Evolutionary conservation across 352 stramenopile genomes (phyloP), one percentile per base, ranked within the genome.

Genomic region (Hyaloperonospora arabidopsidis): DNA sequence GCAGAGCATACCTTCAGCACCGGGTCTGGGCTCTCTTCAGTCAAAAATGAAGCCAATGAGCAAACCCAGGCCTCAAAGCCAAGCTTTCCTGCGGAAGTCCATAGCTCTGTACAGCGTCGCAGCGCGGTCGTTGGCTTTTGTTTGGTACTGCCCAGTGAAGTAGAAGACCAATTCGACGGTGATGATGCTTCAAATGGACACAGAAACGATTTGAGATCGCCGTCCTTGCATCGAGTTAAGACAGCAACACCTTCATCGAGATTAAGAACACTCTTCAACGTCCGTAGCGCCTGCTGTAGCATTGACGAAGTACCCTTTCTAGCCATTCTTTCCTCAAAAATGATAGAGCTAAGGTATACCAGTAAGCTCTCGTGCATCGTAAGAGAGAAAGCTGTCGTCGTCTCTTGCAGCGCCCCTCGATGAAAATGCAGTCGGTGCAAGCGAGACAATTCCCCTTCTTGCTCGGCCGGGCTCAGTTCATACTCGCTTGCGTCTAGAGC

Each of bases 51-150:
- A 0, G 72, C 74, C 32, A 90, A 52, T 0, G 54, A 51, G 17
- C 78, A 76, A 39, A 92, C 58, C 84, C 84, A 94, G 32, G 59
- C 15, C 7, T 79, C 47, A 47, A 89, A 94, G 2, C 60, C 57
- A 14, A 70, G 23, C 21, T 58, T 41, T 5, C 56, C 41, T 5
- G 67, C 55, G 19, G 70, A 72, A 18, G 50, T 61, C 80, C 80
- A 91, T 13, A 76, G 47, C 18, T 77, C 49, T 21, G 59, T 44
- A 29, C 64, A 57, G 28, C 69, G 52, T 15, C 57, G 52, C 17
- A 50, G 43, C 32, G 62, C 59, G 13, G 40, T 44, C n/a, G 51
- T 55, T 14, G 53, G 21, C 2, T 54, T 28, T 0, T 29, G 17
- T 46, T 23, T 38, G 32, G 22, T 46, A 28, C 32, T 38, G 8